Evolutionary conservation across 768 basidiomycete genomes (phyloP).

Genomic region (Trametes elegans): DNA sequence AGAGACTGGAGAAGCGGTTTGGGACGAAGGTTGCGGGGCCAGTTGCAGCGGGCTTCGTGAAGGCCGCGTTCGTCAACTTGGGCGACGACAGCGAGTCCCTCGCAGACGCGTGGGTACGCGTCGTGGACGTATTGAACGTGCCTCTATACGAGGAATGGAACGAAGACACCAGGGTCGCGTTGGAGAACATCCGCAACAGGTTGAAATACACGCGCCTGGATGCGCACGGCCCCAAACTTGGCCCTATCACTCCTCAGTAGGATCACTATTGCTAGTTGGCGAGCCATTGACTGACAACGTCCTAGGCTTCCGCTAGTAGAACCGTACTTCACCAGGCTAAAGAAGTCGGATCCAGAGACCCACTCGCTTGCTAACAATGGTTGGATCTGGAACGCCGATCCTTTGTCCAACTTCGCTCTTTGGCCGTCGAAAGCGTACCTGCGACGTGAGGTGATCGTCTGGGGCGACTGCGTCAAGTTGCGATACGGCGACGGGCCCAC

Average conservation of each 20-base stretch:
- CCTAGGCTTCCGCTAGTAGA: slow-evolving; percentile 82
- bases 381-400: slow-evolving; percentile 98
- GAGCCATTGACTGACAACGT: slow-evolving; percentile 3
- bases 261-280: slow-evolving; percentile 27
- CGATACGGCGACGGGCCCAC: slow-evolving; percentile 82
- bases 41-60: slow-evolving; percentile 71
- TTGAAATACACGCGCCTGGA: slow-evolving; percentile 82
- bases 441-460: slow-evolving; percentile 93
- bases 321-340: slow-evolving; percentile 86
- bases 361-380: slow-evolving; percentile 96
- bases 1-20: slow-evolving; percentile 62
- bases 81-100: slow-evolving; percentile 48
- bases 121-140: slow-evolving; percentile 88
- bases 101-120: slow-evolving; percentile 66
- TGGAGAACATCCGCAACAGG: slow-evolving; percentile 73
- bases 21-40: slow-evolving; percentile 60
- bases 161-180: slow-evolving; percentile 71
- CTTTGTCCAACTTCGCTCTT: slow-evolving; percentile 90
- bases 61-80: slow-evolving; percentile 58
- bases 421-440: slow-evolving; percentile 92
- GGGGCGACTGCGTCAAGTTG: slow-evolving; percentile 98
- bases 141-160: slow-evolving; percentile 86
- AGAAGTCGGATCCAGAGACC: slow-evolving; percentile 45
- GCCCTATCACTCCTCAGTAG: slow-evolving; percentile 72
- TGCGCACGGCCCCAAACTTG: slow-evolving; percentile 77